phyloP scores from a whole-genome alignment of 1,139 yeast genomes.

The Taphrina betulina region DNA sequence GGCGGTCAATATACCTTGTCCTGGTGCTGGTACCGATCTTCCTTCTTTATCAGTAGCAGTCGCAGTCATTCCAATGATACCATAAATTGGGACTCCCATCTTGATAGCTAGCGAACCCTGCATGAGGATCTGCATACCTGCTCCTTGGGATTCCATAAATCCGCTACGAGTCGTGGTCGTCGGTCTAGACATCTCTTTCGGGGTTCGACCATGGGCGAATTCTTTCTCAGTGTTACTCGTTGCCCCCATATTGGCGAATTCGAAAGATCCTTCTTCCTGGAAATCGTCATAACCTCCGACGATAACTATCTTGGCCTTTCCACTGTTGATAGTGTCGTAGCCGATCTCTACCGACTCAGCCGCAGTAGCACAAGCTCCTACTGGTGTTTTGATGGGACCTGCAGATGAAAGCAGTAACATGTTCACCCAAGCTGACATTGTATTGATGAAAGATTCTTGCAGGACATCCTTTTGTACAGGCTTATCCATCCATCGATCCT shows the following conservation, averaged over 20 bases:
- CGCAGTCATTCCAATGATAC: constrained; percentile 88
- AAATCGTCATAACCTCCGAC: constrained; percentile 99
- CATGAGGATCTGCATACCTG: constrained; percentile 97
- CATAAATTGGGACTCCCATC: constrained; percentile 99
- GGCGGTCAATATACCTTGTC: constrained; percentile 97
- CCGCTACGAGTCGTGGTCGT: constrained; percentile 94
- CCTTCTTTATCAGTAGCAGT: constrained; percentile 99
- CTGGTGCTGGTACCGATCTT: constrained; percentile 99
- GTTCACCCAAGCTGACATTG: constrained; percentile 99
- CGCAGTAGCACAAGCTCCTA: constrained; percentile 99
- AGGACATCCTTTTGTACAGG: constrained; percentile 95
- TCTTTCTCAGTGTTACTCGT: constrained; percentile 87
- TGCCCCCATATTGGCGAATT: constrained; percentile 98
- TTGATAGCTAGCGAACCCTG: constrained; percentile 86
- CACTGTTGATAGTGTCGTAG: constrained; percentile 84
- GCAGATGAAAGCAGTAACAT: constrained; percentile 96
- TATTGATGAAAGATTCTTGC: constrained; percentile 97
- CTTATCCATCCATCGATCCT: constrained; percentile 83
- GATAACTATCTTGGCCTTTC: constrained; percentile 91
- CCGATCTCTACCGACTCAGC: constrained; percentile 96
- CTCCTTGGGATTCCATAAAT: constrained; percentile 99
- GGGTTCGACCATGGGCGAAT: constrained; percentile 93
- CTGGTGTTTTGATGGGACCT: constrained; percentile 98
- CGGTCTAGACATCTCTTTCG: constrained; percentile 98
- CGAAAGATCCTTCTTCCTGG: constrained; percentile 98